A percentile compares a stretch with the other conserved stretches of the same genome.
Conservation (phyloP, 2,329 filamentous ascomycete genomes). For the Ophiostoma pallidulum region DNA sequence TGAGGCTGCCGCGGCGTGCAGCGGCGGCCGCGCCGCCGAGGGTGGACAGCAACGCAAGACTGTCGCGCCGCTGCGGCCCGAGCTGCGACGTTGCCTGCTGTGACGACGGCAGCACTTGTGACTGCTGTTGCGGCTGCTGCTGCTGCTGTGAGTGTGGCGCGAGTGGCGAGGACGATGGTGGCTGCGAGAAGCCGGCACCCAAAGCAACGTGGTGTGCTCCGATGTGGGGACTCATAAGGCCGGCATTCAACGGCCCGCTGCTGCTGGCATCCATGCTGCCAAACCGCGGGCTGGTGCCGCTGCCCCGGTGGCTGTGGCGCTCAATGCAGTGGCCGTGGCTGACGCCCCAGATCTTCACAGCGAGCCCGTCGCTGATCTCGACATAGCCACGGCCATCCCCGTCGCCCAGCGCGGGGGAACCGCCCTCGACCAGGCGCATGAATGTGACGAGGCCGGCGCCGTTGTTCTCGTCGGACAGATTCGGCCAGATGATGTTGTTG, state of each 20-base stretch:
- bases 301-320: slow-evolving; percentile 56
- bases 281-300: slow-evolving; percentile 40
- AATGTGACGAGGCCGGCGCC: slow-evolving; percentile 90
- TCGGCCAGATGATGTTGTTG: slow-evolving; percentile 97
- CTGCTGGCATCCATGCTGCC: slow-evolving; percentile 39
- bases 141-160: slow-evolving; percentile 5
- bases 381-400: slow-evolving; percentile 76
- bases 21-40: background rate
- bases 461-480: slow-evolving; percentile 90
- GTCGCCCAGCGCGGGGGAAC: slow-evolving; percentile 72
- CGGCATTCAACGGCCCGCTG: slow-evolving; percentile 10
- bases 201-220: slow-evolving; percentile 20
- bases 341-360: slow-evolving; percentile 78
- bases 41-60: slow-evolving; percentile 8
- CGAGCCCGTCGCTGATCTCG: slow-evolving; percentile 78
- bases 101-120: background rate
- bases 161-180: slow-evolving; percentile 18
- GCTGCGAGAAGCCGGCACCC: slow-evolving; percentile 16
- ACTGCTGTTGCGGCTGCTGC: slow-evolving; percentile 7
- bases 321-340: slow-evolving; percentile 87
- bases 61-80: slow-evolving; percentile 13
- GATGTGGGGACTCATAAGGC: slow-evolving; percentile 21
- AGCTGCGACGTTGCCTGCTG: background rate
- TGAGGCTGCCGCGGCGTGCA: slow-evolving; percentile 7
- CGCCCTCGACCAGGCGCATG: slow-evolving; percentile 77